Evolutionary conservation across 2,329 filamentous ascomycete genomes (phyloP).

Genomic region (Bipolaris zeicola): DNA sequence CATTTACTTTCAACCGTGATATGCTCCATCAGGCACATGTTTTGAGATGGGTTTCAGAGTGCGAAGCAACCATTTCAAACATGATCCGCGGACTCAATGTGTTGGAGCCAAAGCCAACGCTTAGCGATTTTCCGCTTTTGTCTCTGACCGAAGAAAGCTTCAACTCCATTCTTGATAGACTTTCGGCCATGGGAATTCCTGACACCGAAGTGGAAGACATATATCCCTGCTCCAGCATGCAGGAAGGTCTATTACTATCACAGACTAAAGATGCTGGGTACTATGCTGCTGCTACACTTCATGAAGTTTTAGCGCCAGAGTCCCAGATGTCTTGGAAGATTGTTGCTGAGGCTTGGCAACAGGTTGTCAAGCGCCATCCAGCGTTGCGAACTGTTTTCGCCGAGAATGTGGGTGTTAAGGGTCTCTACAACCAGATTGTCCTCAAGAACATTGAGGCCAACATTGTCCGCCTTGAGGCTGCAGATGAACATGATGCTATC

Average conservation of each 20-base stretch:
- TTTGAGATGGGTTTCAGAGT: conserved; percentile 51
- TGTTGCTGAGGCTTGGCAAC: conserved; percentile 36
- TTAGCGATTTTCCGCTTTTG: conserved; percentile 55
- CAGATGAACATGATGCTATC: conserved; percentile 28
- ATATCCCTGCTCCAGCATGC: conserved; percentile 43
- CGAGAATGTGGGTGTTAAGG: conserved; percentile 38
- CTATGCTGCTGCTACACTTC: conserved; percentile 40
- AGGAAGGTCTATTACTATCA: conserved; percentile 40
- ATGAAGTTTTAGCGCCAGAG: conserved; percentile 31
- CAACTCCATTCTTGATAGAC: conserved; percentile 46
- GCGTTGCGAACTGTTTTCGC: conserved; percentile 42
- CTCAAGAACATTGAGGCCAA: conserved; percentile 34
- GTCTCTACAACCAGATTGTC: conserved; percentile 42
- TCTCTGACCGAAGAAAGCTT: conserved; percentile 52
- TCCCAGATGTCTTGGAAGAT: conserved; percentile 18
- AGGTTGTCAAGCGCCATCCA: conserved; percentile 38
- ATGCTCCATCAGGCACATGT: conserved; percentile 56
- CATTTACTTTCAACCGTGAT: conserved; percentile 57
- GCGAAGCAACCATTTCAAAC: conserved; percentile 39
- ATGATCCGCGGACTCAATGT: conserved; percentile 35
- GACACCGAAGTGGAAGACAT: conserved; percentile 50
- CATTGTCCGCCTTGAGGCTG: conserved; percentile 31
- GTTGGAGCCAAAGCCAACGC: conserved; percentile 44
- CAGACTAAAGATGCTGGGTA: conserved; percentile 40
- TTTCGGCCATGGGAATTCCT: conserved; percentile 46